Percentiles rank a stretch among this genome's conserved stretches.
Conservation (phyloP, 768 basidiomycete genomes). For the Lactarius evosmus region DNA sequence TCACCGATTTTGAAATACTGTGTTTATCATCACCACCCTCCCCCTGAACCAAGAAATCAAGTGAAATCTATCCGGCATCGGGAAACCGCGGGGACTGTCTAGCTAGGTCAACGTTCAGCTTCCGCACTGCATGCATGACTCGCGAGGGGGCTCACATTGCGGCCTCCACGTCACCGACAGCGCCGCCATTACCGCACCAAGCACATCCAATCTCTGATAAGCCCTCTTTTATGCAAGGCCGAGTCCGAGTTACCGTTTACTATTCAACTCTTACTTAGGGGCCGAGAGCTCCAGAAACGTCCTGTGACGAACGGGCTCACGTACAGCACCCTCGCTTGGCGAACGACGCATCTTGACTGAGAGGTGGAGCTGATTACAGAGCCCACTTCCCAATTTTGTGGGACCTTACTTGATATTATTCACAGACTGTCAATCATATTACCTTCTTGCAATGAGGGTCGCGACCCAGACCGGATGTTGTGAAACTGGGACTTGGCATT, state of each 20-base stretch:
- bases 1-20: background rate
- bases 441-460: background rate
- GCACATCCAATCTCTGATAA: background rate
- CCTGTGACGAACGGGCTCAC: background rate
- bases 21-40: background rate
- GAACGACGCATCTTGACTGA: conserved; percentile 11
- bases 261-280: background rate
- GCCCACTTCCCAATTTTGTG: background rate
- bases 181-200: background rate
- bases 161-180: background rate
- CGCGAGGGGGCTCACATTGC: background rate
- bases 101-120: background rate
- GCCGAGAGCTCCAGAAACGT: background rate
- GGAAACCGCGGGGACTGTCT: conserved; percentile 1
- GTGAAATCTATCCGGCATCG: background rate
- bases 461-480: background rate
- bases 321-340: background rate
- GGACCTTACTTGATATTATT: no score
- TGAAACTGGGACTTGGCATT: background rate
- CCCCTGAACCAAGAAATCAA: background rate
- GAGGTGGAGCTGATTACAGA: background rate
- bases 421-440: background rate
- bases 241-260: background rate
- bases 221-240: background rate
- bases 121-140: background rate